Base-by-base conservation (phyloP, 352 stramenopile species). In the Phytophthora brassicae region DNA sequence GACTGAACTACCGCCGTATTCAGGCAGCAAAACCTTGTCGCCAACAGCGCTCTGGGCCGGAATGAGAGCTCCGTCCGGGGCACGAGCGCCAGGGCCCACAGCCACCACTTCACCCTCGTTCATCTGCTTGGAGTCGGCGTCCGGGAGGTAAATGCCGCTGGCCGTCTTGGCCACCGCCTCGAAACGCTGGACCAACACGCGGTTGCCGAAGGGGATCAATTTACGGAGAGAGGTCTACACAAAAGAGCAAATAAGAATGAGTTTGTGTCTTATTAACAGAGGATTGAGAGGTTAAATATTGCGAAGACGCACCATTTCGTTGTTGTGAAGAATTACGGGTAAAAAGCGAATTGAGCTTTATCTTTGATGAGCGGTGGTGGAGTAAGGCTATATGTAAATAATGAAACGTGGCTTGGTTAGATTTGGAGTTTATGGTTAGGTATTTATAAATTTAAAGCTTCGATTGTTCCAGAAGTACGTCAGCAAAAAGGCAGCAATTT, bases 11-110 rank as follows among this genome's bases (percentile, higher is more conserved):
- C 96, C 96, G 44, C 96, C 96, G 81, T 98, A 99, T 80, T 98
- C 95, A 9, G 96, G 96, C 48, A 99, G 81, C 54, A 99, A 74
- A 14, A 99, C 96, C 72, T 92, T 97, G 86, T 99, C 95, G 54
- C 96, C 96, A 39, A 93, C 84, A 33, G 81, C 81, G 53, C 97
- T 84, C 63, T 89, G 89, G 49, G 94, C 83, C 9, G 87, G 74
- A 66, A 98, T 86, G 44, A 98, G 73, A 11, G 74, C 82, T 52
- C 96, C 96, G n/a, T 96, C 94, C 16, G 84, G 60, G 63, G 92
- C 90, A 54, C 91, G 80, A 33, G 94, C 77, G 52, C 96, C 96
- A 2, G 95, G 96, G 61, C 96, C 96, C 24, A 98, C 94, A 2
- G 95, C 92, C 42, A 98, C 76, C 22, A 99, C 93, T 56, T 96